Base-by-base conservation (phyloP, 345 rosid genomes). In the Excoecaria cochinchinensis region DNA sequence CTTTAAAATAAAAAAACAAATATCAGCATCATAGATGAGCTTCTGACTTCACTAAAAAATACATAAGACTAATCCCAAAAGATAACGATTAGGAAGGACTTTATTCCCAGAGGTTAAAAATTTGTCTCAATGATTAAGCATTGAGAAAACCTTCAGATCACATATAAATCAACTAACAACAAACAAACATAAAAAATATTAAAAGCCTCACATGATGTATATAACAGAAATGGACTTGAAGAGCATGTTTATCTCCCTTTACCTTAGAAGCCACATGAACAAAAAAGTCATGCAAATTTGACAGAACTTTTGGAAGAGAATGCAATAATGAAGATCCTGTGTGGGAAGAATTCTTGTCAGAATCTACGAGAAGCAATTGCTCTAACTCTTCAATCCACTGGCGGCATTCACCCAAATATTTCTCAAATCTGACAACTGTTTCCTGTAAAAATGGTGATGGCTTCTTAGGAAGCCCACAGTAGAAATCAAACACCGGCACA, bases 221-320 rank as follows among this genome's bases (percentile, higher is more conserved):
- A 58, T 6, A 31, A 46, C 58, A n/a, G 6, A 38, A 50, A 15
- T 44, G 14, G 44, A 42, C 7, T 36, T 39, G 13, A 51, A 51
- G 51, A 53, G 17, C 24, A 56, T 42, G 21, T 47, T 53, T 31
- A 64, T 71, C 46, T 25, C 44, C 71, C 50, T 77, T 80, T 86
- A 95, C 98, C 99, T 95, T 95, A 25, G 97, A 93, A 84, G 99
- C 98, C 67, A 90, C 95, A 81, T 93, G 97, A 76, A 95, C 91
- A 86, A 93, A 93, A 85, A 90, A 88, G 83, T 88, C 92, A 58
- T 95, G 97, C 73, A 90, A 91, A 82, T 95, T 91, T 83, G 91
- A 86, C 90, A 95, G 90, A 74, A 95, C 91, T 81, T 89, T 85
- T 2, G 98, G 99, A 80, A 95, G 97, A 83, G 98, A 89, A 74